A percentile compares a stretch with the other conserved stretches of the same genome.
Evolutionary conservation across 2,329 filamentous ascomycete genomes (phyloP).

Genomic region (Beauveria brongniartii): DNA sequence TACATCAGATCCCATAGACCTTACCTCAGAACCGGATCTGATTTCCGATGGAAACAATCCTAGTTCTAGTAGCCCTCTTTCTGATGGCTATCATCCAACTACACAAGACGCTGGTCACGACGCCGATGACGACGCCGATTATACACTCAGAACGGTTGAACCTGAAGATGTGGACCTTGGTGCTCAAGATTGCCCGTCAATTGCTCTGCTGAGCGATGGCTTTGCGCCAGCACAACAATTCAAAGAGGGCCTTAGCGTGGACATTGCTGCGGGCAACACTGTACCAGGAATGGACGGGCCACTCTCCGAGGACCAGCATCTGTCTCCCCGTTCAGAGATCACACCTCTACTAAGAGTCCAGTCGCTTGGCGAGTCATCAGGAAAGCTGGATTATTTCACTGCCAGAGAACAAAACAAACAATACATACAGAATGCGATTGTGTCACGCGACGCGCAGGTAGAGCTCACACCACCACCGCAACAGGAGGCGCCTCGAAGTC

Average conservation of each 20-base stretch:
- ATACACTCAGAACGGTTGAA: neutral
- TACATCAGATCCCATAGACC: slow-evolving; percentile 6
- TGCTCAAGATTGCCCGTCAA: neutral
- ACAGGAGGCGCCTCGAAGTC: no score
- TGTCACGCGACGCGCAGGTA: neutral
- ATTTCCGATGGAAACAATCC: neutral
- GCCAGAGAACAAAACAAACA: slow-evolving; percentile 31
- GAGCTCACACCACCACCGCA: neutral
- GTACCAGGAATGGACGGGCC: neutral
- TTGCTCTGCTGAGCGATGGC: neutral
- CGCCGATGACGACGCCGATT: neutral
- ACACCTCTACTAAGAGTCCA: neutral
- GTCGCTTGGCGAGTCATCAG: slow-evolving; percentile 21
- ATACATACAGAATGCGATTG: neutral
- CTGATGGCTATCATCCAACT: neutral
- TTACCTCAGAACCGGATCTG: slow-evolving; percentile 6
- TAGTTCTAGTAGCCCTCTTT: neutral
- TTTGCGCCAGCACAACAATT: neutral
- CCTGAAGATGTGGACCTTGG: neutral
- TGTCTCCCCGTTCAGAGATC: slow-evolving; percentile 22
- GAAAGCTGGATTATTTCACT: slow-evolving; percentile 31
- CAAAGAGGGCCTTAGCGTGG: neutral
- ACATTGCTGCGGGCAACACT: neutral
- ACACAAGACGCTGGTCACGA: neutral
- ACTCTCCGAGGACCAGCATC: neutral